Evolutionary conservation across 2,329 filamentous ascomycete genomes (phyloP).

Genomic region (Xylaria arbuscula): DNA sequence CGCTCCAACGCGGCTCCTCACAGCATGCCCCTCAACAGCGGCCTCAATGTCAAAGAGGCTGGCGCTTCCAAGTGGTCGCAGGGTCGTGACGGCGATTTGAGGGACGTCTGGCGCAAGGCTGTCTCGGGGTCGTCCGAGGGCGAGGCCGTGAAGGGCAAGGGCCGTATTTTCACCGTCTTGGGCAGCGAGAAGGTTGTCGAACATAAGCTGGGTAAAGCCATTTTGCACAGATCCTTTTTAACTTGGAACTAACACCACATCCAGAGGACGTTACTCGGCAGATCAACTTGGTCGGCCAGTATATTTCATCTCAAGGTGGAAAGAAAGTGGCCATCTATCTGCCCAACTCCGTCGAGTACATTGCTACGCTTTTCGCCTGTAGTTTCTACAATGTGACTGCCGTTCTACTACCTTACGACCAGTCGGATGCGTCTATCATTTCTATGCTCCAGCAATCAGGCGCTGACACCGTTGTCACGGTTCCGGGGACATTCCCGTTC

Average conservation of each 20-base stretch:
- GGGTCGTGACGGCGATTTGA: slow-evolving; percentile 87
- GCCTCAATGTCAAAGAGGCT: slow-evolving; percentile 83
- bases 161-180: slow-evolving; percentile 80
- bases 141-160: slow-evolving; percentile 71
- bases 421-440: slow-evolving; percentile 74
- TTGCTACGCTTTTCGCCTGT: slow-evolving; percentile 85
- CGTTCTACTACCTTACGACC: slow-evolving; percentile 86
- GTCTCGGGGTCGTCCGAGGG: slow-evolving; percentile 72
- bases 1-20: slow-evolving; percentile 86
- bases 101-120: slow-evolving; percentile 87
- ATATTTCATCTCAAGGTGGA: slow-evolving; percentile 76
- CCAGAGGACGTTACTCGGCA: slow-evolving; percentile 80
- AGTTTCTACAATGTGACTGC: slow-evolving; percentile 88
- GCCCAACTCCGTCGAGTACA: slow-evolving; percentile 90
- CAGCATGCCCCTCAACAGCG: slow-evolving; percentile 81
- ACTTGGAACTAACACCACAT: slow-evolving; percentile 40
- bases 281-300: slow-evolving; percentile 86
- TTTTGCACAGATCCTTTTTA: slow-evolving; percentile 4
- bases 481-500: slow-evolving; percentile 87
- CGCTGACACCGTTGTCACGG: slow-evolving; percentile 84
- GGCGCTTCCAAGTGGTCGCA: slow-evolving; percentile 83
- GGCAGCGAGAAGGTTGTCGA: slow-evolving; percentile 80
- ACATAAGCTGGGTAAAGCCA: slow-evolving; percentile 68
- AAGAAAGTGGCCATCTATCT: slow-evolving; percentile 89
- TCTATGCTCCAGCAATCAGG: slow-evolving; percentile 77